Evolutionary conservation across 192 early-diverging fungal species (phyloP).

Genomic region (Entomortierella beljakovae): DNA sequence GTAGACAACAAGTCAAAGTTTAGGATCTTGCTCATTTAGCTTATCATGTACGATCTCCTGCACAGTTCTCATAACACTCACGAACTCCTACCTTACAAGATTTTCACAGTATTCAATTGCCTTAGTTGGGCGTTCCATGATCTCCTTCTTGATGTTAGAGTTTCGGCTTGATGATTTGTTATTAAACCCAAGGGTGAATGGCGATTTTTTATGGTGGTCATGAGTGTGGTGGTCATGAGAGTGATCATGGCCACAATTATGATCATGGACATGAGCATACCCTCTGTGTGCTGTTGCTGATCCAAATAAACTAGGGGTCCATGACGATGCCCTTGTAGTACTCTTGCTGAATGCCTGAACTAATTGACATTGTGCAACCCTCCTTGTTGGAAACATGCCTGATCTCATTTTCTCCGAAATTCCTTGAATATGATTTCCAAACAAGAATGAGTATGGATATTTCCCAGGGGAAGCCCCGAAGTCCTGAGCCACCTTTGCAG

Average conservation of each 20-base stretch:
- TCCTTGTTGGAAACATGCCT: neutral
- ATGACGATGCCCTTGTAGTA: neutral
- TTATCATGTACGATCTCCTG: no score
- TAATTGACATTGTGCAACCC: neutral
- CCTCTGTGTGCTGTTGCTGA: neutral
- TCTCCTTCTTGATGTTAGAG: neutral
- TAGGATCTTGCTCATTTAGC: no score
- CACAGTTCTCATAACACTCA: neutral
- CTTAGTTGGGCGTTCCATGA: constrained; percentile 15
- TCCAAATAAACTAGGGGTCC: neutral
- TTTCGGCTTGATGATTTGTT: constrained; percentile 2
- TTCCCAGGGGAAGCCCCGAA: neutral
- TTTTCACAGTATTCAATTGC: constrained; percentile 47
- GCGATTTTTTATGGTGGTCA: constrained; percentile 25
- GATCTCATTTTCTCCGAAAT: neutral
- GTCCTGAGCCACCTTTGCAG: neutral
- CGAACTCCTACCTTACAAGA: constrained; percentile 32
- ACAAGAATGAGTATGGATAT: neutral
- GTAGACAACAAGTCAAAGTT: neutral
- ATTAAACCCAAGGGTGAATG: constrained; percentile 29
- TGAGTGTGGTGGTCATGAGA: constrained; percentile 29
- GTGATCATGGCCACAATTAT: constrained; percentile 38
- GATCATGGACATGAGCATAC: constrained; percentile 35
- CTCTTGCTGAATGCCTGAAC: neutral
- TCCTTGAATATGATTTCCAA: neutral